A percentile compares a stretch with the other conserved stretches of the same genome.
Evolutionary conservation across 257 asterid species (phyloP).

Genomic region (Fraxinus excelsior): DNA sequence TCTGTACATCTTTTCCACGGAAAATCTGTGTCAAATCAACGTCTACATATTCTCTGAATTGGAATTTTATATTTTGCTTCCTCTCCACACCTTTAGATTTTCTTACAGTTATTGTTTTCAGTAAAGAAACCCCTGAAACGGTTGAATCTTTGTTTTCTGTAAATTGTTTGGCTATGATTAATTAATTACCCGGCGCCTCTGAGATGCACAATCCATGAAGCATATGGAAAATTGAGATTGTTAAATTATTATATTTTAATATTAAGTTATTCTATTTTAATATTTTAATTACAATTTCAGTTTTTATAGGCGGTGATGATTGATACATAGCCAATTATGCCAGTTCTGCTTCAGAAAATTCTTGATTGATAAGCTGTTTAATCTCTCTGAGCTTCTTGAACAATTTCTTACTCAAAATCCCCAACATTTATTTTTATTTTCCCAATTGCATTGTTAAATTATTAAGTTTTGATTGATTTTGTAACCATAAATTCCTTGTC

Average conservation of each 20-base stretch:
- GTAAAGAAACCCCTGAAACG: slow-evolving; percentile 23
- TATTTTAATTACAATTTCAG: background rate
- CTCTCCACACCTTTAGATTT: slow-evolving; percentile 65
- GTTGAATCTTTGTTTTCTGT: too few species aligned
- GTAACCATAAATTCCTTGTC: background rate
- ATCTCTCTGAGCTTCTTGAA: background rate
- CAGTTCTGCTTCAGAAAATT: slow-evolving; percentile 99
- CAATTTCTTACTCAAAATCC: too few species aligned
- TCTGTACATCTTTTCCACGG: slow-evolving; percentile 48
- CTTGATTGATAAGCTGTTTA: slow-evolving; percentile 89
- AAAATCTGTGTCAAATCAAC: slow-evolving; percentile 70
- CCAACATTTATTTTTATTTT: too few species aligned
- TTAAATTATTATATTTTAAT: too few species aligned
- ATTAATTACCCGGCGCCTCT: slow-evolving; percentile 46
- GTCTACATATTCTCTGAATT: slow-evolving; percentile 35
- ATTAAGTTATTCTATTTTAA: too few species aligned
- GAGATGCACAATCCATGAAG: slow-evolving; percentile 40
- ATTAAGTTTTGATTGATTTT: background rate
- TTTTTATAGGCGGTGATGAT: too few species aligned
- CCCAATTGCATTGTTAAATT: background rate
- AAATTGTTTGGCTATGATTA: slow-evolving; percentile 37
- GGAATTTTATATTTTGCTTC: slow-evolving; percentile 19
- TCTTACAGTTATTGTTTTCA: slow-evolving; percentile 27
- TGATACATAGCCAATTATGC: too few species aligned
- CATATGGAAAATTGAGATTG: too few species aligned